Evolutionary conservation across 2,329 filamentous ascomycete genomes (phyloP).

Genomic region (Aspergillus niger): DNA sequence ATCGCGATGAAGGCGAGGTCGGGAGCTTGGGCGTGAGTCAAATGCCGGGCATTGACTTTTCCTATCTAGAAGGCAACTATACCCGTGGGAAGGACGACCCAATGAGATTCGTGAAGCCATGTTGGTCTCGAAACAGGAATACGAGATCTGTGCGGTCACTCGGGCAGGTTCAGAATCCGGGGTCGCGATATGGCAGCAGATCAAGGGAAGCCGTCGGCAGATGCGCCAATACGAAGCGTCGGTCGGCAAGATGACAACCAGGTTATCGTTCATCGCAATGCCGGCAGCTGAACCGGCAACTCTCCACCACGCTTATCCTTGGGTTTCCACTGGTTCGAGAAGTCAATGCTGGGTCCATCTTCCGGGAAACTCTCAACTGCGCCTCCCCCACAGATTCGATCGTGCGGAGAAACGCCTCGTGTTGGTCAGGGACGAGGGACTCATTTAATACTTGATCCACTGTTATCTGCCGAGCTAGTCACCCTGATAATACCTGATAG

Average conservation of each 20-base stretch:
- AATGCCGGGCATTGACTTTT: not conserved
- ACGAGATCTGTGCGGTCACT: not conserved
- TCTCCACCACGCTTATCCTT: conserved; percentile 4
- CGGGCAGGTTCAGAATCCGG: too few species aligned
- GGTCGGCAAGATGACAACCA: conserved; percentile 14
- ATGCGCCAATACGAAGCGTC: conserved; percentile 12
- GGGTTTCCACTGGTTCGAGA: not conserved
- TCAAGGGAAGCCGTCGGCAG: conserved; percentile 12
- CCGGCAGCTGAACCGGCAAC: not conserved
- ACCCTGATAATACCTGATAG: not conserved
- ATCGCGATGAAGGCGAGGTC: not conserved
- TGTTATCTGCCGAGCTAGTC: conserved; percentile 12
- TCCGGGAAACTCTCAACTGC: not conserved
- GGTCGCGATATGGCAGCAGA: not conserved
- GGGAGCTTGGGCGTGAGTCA: not conserved
- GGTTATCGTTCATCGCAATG: not conserved
- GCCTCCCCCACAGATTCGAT: conserved; percentile 25
- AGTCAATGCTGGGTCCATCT: not conserved
- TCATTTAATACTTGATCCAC: conserved; percentile 1
- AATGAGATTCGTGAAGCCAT: not conserved
- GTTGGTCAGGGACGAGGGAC: not conserved
- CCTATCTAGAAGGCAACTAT: not conserved
- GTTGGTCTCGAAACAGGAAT: not conserved
- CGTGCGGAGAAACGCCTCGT: conserved; percentile 18
- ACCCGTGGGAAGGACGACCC: not conserved